Conservation (phyloP, 441 rosid genomes). For the Brassica balearica region DNA sequence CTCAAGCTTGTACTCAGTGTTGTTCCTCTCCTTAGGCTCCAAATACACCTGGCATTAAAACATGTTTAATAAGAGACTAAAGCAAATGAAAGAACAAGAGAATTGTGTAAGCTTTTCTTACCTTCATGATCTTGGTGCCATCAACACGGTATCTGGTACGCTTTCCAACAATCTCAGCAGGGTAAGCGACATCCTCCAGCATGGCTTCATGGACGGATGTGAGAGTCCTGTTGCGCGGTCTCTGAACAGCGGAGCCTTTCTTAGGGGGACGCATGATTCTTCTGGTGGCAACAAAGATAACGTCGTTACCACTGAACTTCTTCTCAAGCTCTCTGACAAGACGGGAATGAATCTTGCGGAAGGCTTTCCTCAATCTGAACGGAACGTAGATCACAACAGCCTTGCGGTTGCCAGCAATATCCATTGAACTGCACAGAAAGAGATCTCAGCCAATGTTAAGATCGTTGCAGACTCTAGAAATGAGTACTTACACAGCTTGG, state of each 20-base stretch:
- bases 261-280: slow-evolving; percentile 80
- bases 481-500: slow-evolving; percentile 58
- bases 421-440: slow-evolving; percentile 60
- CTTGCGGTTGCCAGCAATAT: slow-evolving; percentile 70
- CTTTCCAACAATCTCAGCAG: slow-evolving; percentile 82
- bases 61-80: neutral
- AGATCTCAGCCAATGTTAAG: neutral
- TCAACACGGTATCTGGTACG: slow-evolving; percentile 71
- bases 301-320: slow-evolving; percentile 82
- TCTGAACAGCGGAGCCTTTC: slow-evolving; percentile 77
- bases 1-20: slow-evolving; percentile 61
- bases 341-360: slow-evolving; percentile 5
- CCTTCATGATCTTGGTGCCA: slow-evolving; percentile 77
- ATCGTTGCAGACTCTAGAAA: neutral
- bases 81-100: neutral
- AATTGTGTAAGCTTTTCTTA: slow-evolving; percentile 6
- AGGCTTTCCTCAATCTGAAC: neutral
- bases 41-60: slow-evolving; percentile 54
- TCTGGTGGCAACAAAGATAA: slow-evolving; percentile 69
- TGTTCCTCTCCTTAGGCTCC: slow-evolving; percentile 78
- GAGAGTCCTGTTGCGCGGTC: slow-evolving; percentile 74
- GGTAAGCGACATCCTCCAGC: slow-evolving; percentile 74
- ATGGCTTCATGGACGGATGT: slow-evolving; percentile 75
- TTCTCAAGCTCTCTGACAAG: slow-evolving; percentile 3
- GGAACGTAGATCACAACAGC: slow-evolving; percentile 40